Conservation (phyloP, 73 alveolate species). For the Tetrahymena elliotti region DNA sequence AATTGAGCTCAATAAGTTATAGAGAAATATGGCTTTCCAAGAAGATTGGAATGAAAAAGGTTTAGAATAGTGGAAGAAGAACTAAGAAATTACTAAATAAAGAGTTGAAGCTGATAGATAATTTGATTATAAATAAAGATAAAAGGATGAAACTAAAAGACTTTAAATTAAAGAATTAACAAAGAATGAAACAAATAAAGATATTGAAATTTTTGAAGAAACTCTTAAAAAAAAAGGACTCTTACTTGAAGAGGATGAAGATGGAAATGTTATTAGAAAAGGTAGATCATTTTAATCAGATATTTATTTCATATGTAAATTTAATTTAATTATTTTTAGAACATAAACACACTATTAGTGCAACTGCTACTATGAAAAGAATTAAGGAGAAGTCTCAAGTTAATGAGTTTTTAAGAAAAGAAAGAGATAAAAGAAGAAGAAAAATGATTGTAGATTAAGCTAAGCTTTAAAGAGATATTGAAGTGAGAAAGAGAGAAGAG, state of each 20-base stretch:
- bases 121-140: conserved; percentile 76
- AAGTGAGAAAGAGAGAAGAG: conserved; percentile 81
- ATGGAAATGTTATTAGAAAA: neutral
- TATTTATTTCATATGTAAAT: neutral
- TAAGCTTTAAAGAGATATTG: conserved; percentile 84
- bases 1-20: conserved; percentile 78
- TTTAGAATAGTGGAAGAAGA: conserved; percentile 93
- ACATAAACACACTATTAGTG: conserved; percentile 14
- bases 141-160: conserved; percentile 64
- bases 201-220: conserved; percentile 79
- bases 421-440: conserved; percentile 92
- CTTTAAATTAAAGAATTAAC: conserved; percentile 62
- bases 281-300: neutral
- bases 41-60: conserved; percentile 97
- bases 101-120: conserved; percentile 82
- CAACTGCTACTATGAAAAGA: conserved; percentile 69
- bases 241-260: conserved; percentile 3
- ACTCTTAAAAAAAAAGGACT: conserved; percentile 65
- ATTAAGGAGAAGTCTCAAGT: conserved; percentile 68
- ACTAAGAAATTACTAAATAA: conserved; percentile 79
- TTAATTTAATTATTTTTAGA: neutral
- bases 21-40: conserved; percentile 94
- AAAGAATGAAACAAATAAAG: conserved; percentile 63
- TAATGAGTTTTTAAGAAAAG: conserved; percentile 83
- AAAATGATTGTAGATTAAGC: conserved; percentile 86